Conservation (phyloP, 2,329 filamentous ascomycete genomes). For the Pseudogymnoascus sp. region DNA sequence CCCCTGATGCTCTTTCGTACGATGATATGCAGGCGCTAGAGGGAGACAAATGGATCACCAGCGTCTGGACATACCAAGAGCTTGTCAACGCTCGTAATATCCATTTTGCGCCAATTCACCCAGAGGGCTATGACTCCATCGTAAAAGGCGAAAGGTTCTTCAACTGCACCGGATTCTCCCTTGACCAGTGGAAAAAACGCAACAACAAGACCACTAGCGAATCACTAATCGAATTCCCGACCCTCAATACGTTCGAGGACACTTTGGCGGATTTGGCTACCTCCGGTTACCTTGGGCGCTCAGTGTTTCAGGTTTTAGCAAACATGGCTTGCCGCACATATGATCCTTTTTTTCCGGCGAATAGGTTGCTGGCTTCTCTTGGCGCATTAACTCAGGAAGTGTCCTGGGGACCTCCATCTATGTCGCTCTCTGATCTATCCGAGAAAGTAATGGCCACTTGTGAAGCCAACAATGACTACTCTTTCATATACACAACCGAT, state of each 20-base stretch:
- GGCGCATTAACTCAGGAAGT: constrained; percentile 14
- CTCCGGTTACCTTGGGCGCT: constrained; percentile 10
- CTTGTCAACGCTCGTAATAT: constrained; percentile 5
- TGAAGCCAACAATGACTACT: constrained; percentile 11
- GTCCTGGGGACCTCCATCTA: constrained; percentile 12
- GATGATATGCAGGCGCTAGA: background rate
- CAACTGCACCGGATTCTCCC: background rate
- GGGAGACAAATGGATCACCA: constrained; percentile 12
- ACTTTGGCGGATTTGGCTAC: constrained; percentile 10
- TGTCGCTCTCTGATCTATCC: constrained; percentile 3
- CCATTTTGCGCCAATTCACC: background rate
- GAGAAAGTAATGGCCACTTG: constrained; percentile 13
- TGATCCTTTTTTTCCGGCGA: constrained; percentile 10
- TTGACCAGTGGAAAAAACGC: background rate
- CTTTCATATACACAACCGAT: constrained; percentile 12
- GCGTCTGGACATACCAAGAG: constrained; percentile 17
- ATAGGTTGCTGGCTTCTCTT: constrained; percentile 13
- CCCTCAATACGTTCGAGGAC: constrained; percentile 1
- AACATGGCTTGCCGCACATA: constrained; percentile 12
- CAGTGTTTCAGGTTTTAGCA: constrained; percentile 11
- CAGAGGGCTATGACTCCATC: background rate
- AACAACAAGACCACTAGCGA: background rate
- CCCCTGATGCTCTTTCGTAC: background rate
- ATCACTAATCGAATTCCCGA: background rate
- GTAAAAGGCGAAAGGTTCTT: background rate